Evolutionary conservation across 179 eudicot species (phyloP), one percentile per base, ranked within the genome.

Genomic region (Carnegiea gigantea): DNA sequence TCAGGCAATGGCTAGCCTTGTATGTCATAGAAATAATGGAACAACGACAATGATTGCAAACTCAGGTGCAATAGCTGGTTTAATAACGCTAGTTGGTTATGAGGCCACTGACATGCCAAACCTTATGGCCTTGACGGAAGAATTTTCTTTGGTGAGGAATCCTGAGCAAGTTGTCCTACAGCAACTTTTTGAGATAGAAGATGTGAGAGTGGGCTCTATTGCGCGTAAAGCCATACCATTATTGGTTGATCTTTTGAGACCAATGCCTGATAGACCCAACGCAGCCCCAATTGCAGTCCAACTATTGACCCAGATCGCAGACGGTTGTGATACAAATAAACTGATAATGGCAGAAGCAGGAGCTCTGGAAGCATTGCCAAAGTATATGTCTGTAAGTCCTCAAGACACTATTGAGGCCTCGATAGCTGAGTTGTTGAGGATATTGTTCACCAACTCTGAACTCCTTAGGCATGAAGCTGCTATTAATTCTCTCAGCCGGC

Each of bases 1-100:
- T 80, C 97, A 92, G 79, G 97, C 94, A 76, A 86, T 91, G 87
- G 91, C 94, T 80, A 89, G 92, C 88, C 91, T 92, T 83, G 94
- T 85, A 44, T 83, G 88, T 79, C 88, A 79, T 77, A 89, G 90
- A 78, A 85, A 74, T 70, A 89, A 85, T 70, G 93, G 88, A 83
- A 85, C 86, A 71, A 83, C 82, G 82, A 86, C 88, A 48, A 85
- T 93, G 53, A 78, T 92, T 81, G 94, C 94, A 82, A 90, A 91
- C 62, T 88, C 97, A 4, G 94, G 92, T 78, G 93, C 91, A 75
- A 85, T 89, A 75, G 81, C 90, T 70, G 92, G 92, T 54, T 76
- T 92, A 77, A 83, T 87, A 78, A 76, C 84, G 65, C 84, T 90
- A 23, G 77, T 92, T 84, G 93, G 94, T 78, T 85, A 80, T 64